Percentiles rank a stretch among this genome's conserved stretches.
phyloP scores from a whole-genome alignment of 2,329 filamentous ascomycete species.

The Hymenoscyphus fructigenus region DNA sequence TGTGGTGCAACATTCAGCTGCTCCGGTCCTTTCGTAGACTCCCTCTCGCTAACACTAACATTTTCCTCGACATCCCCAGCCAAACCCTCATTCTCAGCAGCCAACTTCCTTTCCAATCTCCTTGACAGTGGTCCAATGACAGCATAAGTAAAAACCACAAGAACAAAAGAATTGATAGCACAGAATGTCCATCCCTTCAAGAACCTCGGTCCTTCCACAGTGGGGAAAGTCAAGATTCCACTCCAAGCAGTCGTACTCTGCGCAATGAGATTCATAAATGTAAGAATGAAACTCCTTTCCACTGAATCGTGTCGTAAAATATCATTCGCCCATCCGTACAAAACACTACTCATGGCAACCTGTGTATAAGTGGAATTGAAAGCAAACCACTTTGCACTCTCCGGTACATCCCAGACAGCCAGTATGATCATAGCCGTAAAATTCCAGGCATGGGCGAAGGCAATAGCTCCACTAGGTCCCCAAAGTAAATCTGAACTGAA shows the following conservation, averaged over 20 bases:
- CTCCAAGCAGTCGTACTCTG: conserved; percentile 50
- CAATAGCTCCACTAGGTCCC: conserved; percentile 56
- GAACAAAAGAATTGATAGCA: conserved; percentile 35
- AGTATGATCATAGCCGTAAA: conserved; percentile 53
- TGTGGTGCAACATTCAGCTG: neutral
- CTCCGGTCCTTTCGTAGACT: neutral
- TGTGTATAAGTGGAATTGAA: conserved; percentile 46
- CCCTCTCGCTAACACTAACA: neutral
- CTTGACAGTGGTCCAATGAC: conserved; percentile 21
- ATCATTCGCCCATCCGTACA: conserved; percentile 49
- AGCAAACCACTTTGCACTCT: conserved; percentile 53
- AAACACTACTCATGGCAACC: conserved; percentile 46
- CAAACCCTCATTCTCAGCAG: neutral
- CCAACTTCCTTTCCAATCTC: conserved; percentile 17
- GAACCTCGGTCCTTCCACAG: conserved; percentile 44
- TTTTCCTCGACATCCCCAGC: neutral
- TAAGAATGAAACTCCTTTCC: conserved; percentile 43
- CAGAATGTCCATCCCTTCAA: conserved; percentile 41
- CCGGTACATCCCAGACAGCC: conserved; percentile 55
- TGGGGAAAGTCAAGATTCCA: conserved; percentile 46
- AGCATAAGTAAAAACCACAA: conserved; percentile 31
- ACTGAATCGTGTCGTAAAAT: conserved; percentile 41
- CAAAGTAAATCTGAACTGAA: conserved; percentile 55
- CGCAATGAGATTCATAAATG: conserved; percentile 44
- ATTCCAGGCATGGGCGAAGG: conserved; percentile 49